phyloP scores from a whole-genome alignment of 2,329 filamentous ascomycete species.

The Colletotrichum godetiae region DNA sequence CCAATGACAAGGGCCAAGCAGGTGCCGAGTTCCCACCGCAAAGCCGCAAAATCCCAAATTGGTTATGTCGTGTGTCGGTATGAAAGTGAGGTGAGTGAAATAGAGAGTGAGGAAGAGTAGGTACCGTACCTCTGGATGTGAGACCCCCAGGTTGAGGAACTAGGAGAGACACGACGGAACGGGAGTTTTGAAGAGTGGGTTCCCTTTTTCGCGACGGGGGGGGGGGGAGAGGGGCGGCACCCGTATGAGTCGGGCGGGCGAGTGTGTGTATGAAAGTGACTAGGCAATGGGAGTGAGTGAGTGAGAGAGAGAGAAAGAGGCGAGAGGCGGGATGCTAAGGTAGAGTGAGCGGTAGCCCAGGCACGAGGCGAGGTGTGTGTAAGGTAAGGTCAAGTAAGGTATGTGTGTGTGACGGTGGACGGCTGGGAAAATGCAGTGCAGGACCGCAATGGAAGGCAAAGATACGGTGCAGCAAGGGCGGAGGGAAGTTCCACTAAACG shows the following conservation, averaged over 20 bases:
- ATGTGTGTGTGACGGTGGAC: not conserved
- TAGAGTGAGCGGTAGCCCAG: not conserved
- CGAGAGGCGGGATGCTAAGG: not conserved
- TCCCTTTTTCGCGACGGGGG: not conserved
- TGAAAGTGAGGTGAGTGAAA: conserved; percentile 18
- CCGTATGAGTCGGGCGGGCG: not conserved
- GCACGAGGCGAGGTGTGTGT: not conserved
- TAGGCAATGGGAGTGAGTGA: not conserved
- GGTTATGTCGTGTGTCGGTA: not conserved
- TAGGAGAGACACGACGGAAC: not conserved
- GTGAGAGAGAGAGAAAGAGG: not conserved
- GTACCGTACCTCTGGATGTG: not conserved
- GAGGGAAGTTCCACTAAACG: conserved; percentile 30
- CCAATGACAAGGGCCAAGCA: conserved; percentile 9
- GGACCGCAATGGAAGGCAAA: not conserved
- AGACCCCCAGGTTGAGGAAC: not conserved
- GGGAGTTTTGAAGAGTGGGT: not conserved
- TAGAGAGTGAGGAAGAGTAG: conserved; percentile 16
- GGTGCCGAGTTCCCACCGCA: conserved; percentile 8
- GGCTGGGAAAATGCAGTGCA: not conserved
- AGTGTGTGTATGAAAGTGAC: not conserved
- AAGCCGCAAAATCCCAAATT: not conserved
- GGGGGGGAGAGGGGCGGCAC: not conserved
- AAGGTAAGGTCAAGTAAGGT: too few species aligned
- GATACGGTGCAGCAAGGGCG: conserved; percentile 18